Conservation (phyloP, 176 grass and related monocot genomes). For the Avena insularis region DNA sequence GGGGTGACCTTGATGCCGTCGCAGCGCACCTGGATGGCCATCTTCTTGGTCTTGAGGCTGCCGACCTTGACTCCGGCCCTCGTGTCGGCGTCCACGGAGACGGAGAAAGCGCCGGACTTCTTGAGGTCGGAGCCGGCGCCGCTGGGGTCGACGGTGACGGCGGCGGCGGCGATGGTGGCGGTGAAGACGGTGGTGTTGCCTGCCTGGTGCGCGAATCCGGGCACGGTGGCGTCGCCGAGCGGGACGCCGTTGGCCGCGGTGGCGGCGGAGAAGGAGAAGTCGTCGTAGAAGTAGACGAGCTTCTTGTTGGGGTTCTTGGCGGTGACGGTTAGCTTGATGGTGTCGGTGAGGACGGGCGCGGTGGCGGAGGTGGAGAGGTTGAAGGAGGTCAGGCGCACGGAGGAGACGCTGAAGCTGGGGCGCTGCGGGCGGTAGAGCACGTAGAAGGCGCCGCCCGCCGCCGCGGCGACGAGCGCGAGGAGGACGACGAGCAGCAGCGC, state of each 20-base stretch:
- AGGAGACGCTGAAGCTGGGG: conserved; percentile 71
- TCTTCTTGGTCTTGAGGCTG: conserved; percentile 73
- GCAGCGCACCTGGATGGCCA: conserved; percentile 78
- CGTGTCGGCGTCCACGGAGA: conserved; percentile 77
- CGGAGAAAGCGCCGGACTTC: conserved; percentile 44
- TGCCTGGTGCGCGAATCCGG: conserved; percentile 68
- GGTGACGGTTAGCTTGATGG: conserved; percentile 60
- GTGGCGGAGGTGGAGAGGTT: conserved; percentile 61
- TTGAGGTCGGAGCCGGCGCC: conserved; percentile 61
- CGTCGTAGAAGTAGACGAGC: conserved; percentile 78
- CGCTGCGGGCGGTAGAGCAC: conserved; percentile 86
- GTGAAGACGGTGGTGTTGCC: conserved; percentile 80
- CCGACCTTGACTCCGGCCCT: conserved; percentile 72
- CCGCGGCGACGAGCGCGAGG: conserved; percentile 63
- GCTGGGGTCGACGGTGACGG: conserved; percentile 57
- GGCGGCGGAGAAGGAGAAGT: conserved; percentile 55
- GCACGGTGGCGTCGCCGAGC: conserved; percentile 58
- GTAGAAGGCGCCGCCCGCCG: conserved; percentile 72
- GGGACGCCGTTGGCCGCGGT: conserved; percentile 58
- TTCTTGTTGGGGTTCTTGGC: conserved; percentile 89
- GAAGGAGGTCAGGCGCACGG: conserved; percentile 55
- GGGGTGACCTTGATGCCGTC: conserved; percentile 60
- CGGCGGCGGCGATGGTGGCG: conserved; percentile 41
- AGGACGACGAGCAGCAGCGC: conserved; percentile 53
- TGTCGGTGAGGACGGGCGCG: conserved; percentile 56